Evolutionary conservation across 441 rosid genomes (phyloP).

Genomic region (Sinapis alba): DNA sequence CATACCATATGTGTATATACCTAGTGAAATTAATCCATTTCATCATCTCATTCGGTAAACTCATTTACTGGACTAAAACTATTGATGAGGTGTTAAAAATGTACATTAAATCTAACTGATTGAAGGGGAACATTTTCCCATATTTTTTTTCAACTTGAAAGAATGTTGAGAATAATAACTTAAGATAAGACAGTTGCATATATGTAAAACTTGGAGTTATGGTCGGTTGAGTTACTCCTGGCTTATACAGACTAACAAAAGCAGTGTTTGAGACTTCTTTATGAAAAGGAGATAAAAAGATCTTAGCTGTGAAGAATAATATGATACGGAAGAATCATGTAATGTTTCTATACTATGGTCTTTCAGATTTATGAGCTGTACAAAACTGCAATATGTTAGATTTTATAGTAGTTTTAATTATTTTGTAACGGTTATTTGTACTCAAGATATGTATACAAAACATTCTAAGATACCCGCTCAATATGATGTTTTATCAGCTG

Average conservation of each 20-base stretch:
- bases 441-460: not conserved
- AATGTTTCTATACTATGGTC: conserved; percentile 15
- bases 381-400: not conserved
- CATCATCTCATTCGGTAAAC: not conserved
- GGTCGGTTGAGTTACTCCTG: conserved; percentile 2
- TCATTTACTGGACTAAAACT: not conserved
- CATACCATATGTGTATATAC: not conserved
- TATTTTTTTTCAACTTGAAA: not conserved
- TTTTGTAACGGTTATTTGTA: not conserved
- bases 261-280: not conserved
- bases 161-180: not conserved
- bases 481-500: not conserved
- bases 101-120: not conserved
- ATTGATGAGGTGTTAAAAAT: not conserved
- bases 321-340: conserved; percentile 29
- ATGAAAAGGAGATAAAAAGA: not conserved
- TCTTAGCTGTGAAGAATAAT: conserved; percentile 18
- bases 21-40: not conserved
- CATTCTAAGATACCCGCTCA: not conserved
- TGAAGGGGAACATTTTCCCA: not conserved
- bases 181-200: not conserved
- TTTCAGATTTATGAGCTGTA: not conserved
- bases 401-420: not conserved
- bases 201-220: not conserved
- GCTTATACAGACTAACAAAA: not conserved